phyloP scores from a whole-genome alignment of 2,329 filamentous ascomycete genomes.

The Penicillium sp. region DNA sequence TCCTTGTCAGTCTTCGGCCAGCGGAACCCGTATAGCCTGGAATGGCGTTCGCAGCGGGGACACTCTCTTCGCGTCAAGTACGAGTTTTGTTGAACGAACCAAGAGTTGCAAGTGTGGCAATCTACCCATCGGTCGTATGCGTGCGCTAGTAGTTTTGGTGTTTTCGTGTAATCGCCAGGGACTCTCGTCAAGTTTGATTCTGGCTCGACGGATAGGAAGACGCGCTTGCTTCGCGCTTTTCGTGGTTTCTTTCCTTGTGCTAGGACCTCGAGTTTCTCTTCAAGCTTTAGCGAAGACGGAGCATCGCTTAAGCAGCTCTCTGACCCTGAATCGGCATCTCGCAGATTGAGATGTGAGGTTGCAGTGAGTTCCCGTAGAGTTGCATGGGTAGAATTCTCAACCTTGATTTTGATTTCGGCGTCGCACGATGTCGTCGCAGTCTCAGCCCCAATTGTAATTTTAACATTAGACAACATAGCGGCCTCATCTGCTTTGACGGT shows the following conservation, averaged over 20 bases:
- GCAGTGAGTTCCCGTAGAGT: constrained; percentile 3
- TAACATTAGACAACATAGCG: constrained; percentile 13
- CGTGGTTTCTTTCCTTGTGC: constrained; percentile 28
- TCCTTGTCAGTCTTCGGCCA: constrained; percentile 95
- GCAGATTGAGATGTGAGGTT: constrained; percentile 16
- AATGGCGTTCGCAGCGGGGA: constrained; percentile 91
- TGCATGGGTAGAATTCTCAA: constrained; percentile 21
- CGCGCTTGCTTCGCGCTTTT: constrained; percentile 29
- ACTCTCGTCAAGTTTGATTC: constrained; percentile 52
- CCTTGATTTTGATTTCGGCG: constrained; percentile 17
- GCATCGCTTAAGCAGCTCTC: constrained; percentile 29
- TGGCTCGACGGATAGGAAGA: constrained; percentile 46
- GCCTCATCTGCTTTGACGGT: constrained; percentile 28
- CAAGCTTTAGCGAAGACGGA: constrained; percentile 33
- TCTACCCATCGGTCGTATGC: constrained; percentile 83
- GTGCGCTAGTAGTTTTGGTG: constrained; percentile 74
- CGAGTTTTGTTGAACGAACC: constrained; percentile 87
- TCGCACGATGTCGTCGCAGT: constrained; percentile 27
- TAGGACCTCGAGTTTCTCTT: constrained; percentile 31
- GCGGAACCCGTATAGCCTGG: constrained; percentile 89
- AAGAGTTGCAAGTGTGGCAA: constrained; percentile 79
- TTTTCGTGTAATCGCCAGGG: constrained; percentile 83
- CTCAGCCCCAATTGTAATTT: not conserved
- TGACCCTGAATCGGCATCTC: constrained; percentile 16
- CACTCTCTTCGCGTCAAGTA: constrained; percentile 87